Percentiles rank a stretch among this genome's conserved stretches.
phyloP scores from a whole-genome alignment of 2,329 filamentous ascomycete species.

The Blumeriella jaapii region DNA sequence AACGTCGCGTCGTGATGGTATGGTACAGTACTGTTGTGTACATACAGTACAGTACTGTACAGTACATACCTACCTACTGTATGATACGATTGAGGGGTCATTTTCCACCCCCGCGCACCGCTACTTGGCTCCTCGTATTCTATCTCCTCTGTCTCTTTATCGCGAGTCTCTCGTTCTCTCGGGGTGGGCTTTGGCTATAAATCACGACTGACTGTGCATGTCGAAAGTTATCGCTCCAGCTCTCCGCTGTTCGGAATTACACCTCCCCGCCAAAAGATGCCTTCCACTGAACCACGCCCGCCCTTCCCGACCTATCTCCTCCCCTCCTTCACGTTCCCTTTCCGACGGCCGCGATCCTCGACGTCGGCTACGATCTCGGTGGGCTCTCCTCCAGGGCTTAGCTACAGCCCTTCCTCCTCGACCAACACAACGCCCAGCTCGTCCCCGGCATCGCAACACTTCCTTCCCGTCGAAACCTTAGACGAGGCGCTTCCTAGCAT shows the following conservation, averaged over 20 bases:
- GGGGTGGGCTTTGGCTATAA: neutral
- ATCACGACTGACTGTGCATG: neutral
- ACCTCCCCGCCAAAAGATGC: constrained; percentile 11
- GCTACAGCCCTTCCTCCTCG: constrained; percentile 28
- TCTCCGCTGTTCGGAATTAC: constrained; percentile 4
- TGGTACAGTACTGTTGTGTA: no score
- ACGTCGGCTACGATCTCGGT: constrained; percentile 22
- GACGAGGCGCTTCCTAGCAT: constrained; percentile 23
- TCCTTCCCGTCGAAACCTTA: constrained; percentile 12
- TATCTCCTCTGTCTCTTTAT: no score
- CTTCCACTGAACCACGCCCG: constrained; percentile 14
- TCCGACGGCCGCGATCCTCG: constrained; percentile 29
- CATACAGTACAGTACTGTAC: no score
- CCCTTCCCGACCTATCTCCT: constrained; percentile 41
- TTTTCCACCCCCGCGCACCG: no score
- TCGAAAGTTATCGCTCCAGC: constrained; percentile 1
- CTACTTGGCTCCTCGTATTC: no score
- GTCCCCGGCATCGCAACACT: constrained; percentile 16
- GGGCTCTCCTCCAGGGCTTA: constrained; percentile 27
- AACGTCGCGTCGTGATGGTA: no score
- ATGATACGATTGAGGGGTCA: no score
- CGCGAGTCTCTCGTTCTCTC: neutral
- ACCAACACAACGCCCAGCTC: constrained; percentile 15
- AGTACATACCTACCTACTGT: no score
- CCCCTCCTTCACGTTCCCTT: constrained; percentile 37